Conservation (phyloP, 1,284 basidiomycete species). For the Volvariella volvacea region DNA sequence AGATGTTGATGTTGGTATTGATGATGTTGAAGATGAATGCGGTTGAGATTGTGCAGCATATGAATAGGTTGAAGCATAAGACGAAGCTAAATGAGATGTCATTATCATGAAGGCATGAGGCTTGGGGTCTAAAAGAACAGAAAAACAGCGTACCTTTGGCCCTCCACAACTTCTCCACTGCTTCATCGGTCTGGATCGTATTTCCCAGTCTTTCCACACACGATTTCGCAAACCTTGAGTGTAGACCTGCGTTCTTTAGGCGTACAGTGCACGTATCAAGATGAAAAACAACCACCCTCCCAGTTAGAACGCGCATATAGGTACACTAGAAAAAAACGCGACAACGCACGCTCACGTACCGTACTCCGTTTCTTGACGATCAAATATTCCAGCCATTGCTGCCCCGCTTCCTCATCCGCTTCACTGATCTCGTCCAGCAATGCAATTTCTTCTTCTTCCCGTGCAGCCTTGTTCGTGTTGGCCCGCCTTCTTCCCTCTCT, state of each 20-base stretch:
- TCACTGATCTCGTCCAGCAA: conserved; percentile 51
- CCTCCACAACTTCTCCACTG: conserved; percentile 57
- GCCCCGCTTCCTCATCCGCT: conserved; percentile 52
- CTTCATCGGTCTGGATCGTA: conserved; percentile 37
- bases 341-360: conserved; percentile 26
- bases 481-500: conserved; percentile 38
- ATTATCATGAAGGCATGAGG: background rate
- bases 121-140: conserved; percentile 1
- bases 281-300: background rate
- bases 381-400: conserved; percentile 74
- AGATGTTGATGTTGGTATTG: conserved; percentile 16
- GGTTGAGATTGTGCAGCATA: background rate
- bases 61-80: conserved; percentile 33
- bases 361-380: conserved; percentile 64
- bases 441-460: conserved; percentile 57
- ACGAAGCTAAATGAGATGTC: conserved; percentile 38
- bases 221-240: conserved; percentile 49
- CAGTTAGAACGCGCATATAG: conserved; percentile 1
- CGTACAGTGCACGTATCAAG: conserved; percentile 2
- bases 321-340: background rate
- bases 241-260: conserved; percentile 52
- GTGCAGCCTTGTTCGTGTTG: conserved; percentile 25
- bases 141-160: conserved; percentile 76
- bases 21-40: conserved; percentile 3
- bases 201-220: conserved; percentile 52